These are phyloP conservation scores for Solanum virginianum DNA, from an alignment of 257 asterid species.

Conservation along the genomic window DNA sequence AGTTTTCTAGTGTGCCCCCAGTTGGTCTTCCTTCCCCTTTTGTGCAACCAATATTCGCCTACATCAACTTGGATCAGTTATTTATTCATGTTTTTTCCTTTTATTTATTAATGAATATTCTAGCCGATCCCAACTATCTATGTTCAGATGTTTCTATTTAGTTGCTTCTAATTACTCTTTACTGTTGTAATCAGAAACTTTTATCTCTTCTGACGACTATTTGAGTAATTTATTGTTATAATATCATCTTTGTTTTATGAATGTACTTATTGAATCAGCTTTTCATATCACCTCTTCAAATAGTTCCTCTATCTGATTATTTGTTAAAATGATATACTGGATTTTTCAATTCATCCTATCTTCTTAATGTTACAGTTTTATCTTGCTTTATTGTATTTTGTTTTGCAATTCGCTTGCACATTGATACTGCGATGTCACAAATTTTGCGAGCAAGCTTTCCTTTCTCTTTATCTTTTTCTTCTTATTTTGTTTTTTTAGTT, in stretches of 20 bases:
- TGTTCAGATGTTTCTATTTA: neutral
- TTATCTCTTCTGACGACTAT: neutral
- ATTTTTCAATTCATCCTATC: neutral
- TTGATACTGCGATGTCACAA: neutral
- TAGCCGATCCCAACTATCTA: neutral
- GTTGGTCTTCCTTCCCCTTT: neutral
- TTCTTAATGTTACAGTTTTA: neutral
- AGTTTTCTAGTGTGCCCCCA: neutral
- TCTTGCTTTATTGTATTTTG: neutral
- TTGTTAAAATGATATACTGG: neutral
- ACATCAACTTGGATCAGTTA: neutral
- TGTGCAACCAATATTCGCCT: neutral
- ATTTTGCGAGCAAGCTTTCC: neutral
- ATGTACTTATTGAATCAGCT: neutral
- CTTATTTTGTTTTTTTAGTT: neutral
- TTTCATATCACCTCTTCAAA: neutral
- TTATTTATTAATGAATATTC: neutral
- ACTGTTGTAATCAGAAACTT: neutral
- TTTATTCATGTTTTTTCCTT: neutral
- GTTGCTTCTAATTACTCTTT: neutral
- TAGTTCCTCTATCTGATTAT: neutral
- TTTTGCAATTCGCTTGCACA: neutral
- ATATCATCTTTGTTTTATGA: neutral
- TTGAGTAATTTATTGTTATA: neutral
- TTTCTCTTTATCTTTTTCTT: neutral